A percentile compares a stretch with the other conserved stretches of the same genome.
Conservation (phyloP, 192 early-diverging fungal genomes). For the Linnemannia exigua region DNA sequence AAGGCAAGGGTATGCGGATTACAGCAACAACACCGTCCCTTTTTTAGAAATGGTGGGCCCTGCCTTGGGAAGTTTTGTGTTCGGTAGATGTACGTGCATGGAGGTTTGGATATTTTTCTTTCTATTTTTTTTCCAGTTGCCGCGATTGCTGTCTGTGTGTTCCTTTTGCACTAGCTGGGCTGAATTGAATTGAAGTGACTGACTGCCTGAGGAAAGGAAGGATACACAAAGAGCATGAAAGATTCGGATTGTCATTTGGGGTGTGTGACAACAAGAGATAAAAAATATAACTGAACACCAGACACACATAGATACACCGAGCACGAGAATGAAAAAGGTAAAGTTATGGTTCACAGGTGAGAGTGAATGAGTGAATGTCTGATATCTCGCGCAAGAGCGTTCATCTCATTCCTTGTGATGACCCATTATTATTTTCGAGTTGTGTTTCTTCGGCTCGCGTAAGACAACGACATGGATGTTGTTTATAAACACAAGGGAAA, state of each 20-base stretch:
- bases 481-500: not conserved
- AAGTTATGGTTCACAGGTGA: not conserved
- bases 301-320: not conserved
- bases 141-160: not conserved
- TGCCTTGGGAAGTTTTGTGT: not conserved
- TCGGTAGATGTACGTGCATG: not conserved
- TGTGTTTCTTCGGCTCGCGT: not conserved
- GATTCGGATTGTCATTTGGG: not conserved
- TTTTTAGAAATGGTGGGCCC: not conserved
- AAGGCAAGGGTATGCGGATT: not conserved
- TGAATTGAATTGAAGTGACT: not conserved
- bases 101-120: too few relatives aligned
- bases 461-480: not conserved
- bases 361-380: not conserved
- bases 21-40: not conserved
- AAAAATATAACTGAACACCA: not conserved
- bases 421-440: not conserved
- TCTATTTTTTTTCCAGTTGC: not conserved
- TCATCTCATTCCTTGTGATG: not conserved
- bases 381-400: not conserved
- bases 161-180: not conserved
- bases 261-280: not conserved
- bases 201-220: not conserved
- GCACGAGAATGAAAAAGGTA: not conserved
- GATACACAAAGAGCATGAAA: not conserved